phyloP scores from a whole-genome alignment of 2,329 filamentous ascomycete genomes.

The Cytospora chrysosperma region DNA sequence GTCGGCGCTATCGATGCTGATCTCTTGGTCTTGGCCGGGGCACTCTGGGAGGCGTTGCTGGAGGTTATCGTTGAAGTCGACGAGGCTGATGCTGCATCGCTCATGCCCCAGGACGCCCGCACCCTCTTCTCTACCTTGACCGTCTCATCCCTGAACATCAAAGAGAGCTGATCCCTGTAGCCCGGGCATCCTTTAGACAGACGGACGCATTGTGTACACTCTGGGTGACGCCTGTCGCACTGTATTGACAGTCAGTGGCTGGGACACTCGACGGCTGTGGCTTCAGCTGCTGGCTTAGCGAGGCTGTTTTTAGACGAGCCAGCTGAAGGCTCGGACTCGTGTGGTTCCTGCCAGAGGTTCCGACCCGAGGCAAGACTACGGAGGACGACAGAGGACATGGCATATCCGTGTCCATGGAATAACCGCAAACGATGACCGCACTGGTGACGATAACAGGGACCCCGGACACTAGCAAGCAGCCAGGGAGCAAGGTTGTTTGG shows the following conservation, averaged over 20 bases:
- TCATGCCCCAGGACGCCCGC: conserved; percentile 49
- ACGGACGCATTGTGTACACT: conserved; percentile 62
- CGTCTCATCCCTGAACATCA: conserved; percentile 67
- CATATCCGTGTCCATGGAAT: not conserved
- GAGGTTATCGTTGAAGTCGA: conserved; percentile 24
- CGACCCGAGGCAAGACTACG: not conserved
- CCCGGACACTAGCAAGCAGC: not conserved
- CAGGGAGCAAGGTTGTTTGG: not conserved
- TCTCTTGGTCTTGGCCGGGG: conserved; percentile 2
- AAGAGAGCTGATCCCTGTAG: conserved; percentile 62
- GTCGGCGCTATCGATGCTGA: conserved; percentile 23
- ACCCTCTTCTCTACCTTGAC: conserved; percentile 60
- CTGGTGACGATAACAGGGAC: not conserved
- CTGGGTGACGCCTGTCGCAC: conserved; percentile 61
- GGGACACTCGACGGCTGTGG: not conserved
- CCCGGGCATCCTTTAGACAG: conserved; percentile 61
- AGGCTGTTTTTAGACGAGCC: not conserved
- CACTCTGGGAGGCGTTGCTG: not conserved
- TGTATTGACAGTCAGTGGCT: conserved; percentile 29
- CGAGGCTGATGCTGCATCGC: conserved; percentile 27
- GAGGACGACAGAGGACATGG: not conserved
- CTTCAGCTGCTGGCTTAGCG: no score
- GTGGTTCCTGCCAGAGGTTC: not conserved
- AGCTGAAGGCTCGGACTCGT: not conserved
- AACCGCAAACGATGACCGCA: not conserved